Evolutionary conservation across 1,284 basidiomycete genomes (phyloP).

Genomic region (Coniferiporia sulphurascens): DNA sequence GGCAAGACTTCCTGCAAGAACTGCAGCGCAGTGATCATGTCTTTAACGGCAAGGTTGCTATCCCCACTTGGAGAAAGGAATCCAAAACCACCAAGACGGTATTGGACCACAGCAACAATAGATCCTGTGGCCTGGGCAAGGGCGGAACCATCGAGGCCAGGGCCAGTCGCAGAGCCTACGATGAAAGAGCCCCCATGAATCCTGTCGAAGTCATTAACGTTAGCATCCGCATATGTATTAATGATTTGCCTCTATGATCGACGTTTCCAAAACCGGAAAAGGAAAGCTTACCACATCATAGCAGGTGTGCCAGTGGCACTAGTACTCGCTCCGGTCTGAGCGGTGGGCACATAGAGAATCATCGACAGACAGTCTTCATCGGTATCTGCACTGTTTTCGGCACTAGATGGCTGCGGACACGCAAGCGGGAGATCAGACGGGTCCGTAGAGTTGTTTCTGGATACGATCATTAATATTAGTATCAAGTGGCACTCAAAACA

Average conservation of each 20-base stretch:
- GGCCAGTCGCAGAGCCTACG: too few species aligned
- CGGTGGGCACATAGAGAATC: conserved; percentile 63
- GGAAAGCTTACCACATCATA: conserved; percentile 53
- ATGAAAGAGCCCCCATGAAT: conserved; percentile 85
- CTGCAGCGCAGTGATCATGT: too few species aligned
- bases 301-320: conserved; percentile 41
- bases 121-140: too few species aligned
- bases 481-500: background rate
- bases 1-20: too few species aligned
- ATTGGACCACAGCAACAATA: too few species aligned
- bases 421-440: conserved; percentile 54
- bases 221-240: background rate
- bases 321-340: conserved; percentile 16
- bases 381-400: conserved; percentile 43
- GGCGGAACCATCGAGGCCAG: too few species aligned
- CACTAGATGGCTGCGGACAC: conserved; percentile 57
- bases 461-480: background rate
- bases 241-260: conserved; percentile 2
- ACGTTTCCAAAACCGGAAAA: background rate
- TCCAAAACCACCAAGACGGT: too few species aligned
- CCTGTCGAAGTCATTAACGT: conserved; percentile 37
- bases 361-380: conserved; percentile 76
- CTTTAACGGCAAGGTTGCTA: too few species aligned
- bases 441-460: conserved; percentile 49
- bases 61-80: too few species aligned